These are phyloP conservation scores for Persicaria maculosa DNA, from an alignment of 148 eudicot species.

Conservation along the genomic window DNA sequence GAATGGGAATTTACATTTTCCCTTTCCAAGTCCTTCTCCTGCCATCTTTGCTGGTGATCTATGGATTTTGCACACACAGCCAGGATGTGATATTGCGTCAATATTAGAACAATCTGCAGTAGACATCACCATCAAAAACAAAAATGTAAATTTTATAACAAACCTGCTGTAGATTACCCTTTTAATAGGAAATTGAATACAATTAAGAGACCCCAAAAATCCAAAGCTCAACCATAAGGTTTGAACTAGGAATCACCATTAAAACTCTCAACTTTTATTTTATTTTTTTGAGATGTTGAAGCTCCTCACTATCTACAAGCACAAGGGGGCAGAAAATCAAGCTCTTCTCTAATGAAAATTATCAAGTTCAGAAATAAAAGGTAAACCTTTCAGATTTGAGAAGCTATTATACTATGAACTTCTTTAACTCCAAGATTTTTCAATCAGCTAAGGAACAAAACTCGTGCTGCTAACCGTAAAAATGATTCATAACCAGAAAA, in stretches of 20 bases:
- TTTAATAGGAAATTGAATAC: background rate
- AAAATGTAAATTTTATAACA: background rate
- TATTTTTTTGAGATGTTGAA: too few relatives aligned
- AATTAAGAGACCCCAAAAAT: background rate
- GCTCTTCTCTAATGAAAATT: background rate
- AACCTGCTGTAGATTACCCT: background rate
- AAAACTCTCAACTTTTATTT: background rate
- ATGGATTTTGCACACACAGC: conserved; percentile 34
- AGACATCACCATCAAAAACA: background rate
- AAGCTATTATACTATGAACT: background rate
- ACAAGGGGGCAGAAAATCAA: background rate
- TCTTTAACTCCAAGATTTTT: background rate
- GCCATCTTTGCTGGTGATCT: conserved; percentile 28
- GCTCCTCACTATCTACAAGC: background rate
- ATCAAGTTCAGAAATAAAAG: background rate
- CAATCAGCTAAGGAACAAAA: background rate
- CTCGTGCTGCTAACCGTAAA: background rate
- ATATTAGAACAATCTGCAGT: conserved; percentile 49
- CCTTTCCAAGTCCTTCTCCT: conserved; percentile 29
- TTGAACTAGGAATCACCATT: background rate
- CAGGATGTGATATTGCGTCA: conserved; percentile 29
- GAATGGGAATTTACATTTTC: conserved; percentile 59
- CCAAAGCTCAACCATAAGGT: background rate
- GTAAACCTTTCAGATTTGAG: background rate
- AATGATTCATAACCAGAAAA: conserved; percentile 5